Conservation (phyloP, 202 grass and related monocot genomes). For the Dendrocalamus latiflorus region DNA sequence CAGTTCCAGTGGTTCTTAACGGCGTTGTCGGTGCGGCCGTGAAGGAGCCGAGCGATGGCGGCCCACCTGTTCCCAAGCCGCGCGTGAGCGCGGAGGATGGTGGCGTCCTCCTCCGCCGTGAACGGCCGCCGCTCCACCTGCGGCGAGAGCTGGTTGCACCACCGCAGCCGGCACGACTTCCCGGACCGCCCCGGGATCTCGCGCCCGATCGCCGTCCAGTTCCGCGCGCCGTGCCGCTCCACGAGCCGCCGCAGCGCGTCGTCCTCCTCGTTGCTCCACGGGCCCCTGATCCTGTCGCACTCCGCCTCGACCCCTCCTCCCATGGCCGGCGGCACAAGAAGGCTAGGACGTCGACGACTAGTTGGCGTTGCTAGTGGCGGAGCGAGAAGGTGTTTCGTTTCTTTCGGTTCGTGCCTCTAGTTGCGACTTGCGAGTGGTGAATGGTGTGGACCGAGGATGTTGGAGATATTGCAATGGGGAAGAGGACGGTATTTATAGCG, state of each 20-base stretch:
- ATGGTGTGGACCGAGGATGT: background rate
- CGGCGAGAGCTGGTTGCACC: conserved; percentile 97
- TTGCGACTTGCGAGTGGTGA: background rate
- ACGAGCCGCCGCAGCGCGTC: conserved; percentile 66
- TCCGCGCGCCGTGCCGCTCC: conserved; percentile 68
- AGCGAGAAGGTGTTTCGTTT: background rate
- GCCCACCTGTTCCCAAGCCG: conserved; percentile 84
- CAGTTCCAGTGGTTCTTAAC: conserved; percentile 95
- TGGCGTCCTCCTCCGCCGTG: conserved; percentile 67
- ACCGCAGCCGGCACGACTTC: conserved; percentile 92
- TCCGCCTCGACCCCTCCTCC: conserved; percentile 2
- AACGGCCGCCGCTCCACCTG: conserved; percentile 89
- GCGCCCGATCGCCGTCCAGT: conserved; percentile 91
- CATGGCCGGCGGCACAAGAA: background rate
- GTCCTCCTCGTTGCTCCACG: conserved; percentile 94
- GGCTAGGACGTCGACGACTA: background rate
- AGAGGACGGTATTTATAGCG: conserved; percentile 29
- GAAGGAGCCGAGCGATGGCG: conserved; percentile 74
- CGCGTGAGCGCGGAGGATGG: conserved; percentile 59
- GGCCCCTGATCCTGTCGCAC: conserved; percentile 58
- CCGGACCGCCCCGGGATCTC: conserved; percentile 70
- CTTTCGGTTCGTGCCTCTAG: conserved; percentile 7
- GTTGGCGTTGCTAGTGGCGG: background rate
- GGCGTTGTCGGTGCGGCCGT: conserved; percentile 72
- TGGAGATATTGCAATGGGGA: background rate